These are phyloP conservation scores for Chalciporus sp. DNA, from an alignment of 1,284 basidiomycete species.

Conservation along the genomic window DNA sequence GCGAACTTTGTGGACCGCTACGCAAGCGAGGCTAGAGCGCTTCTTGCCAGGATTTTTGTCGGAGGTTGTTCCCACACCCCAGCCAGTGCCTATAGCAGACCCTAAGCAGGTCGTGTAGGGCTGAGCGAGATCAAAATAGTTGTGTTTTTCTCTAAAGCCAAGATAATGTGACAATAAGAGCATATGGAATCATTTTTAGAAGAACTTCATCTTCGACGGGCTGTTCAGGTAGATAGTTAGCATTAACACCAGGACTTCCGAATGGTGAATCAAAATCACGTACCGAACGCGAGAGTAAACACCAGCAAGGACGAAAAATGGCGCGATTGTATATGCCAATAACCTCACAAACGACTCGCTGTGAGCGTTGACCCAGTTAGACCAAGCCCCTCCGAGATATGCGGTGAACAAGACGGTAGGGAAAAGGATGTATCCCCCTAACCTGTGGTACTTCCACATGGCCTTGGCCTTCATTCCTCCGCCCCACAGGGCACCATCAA, in stretches of 20 bases:
- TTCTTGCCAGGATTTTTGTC: conserved; percentile 88
- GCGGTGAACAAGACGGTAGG: conserved; percentile 55
- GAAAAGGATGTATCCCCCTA: conserved; percentile 68
- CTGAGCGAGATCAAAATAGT: conserved; percentile 11
- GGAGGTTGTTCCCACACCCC: conserved; percentile 61
- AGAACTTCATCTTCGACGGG: conserved; percentile 54
- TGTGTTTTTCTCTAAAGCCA: conserved; percentile 5
- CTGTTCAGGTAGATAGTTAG: conserved; percentile 29
- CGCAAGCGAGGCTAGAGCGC: conserved; percentile 81
- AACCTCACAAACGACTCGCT: conserved; percentile 44
- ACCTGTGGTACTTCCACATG: conserved; percentile 78
- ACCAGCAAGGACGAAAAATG: conserved; percentile 42
- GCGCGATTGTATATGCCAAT: conserved; percentile 56
- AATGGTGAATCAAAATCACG: conserved; percentile 17
- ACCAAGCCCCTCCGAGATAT: conserved; percentile 67
- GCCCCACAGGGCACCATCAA: conserved; percentile 60
- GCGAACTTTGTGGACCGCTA: conserved; percentile 79
- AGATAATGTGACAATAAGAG: not conserved
- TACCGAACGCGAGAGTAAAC: conserved; percentile 51
- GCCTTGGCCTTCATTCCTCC: conserved; percentile 65
- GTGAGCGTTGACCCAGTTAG: conserved; percentile 50
- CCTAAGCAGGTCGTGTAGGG: conserved; percentile 15
- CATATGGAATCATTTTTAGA: conserved; percentile 21
- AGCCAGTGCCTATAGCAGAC: conserved; percentile 13
- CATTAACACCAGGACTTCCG: not conserved